Percentiles rank a stretch among this genome's conserved stretches.
Conservation (phyloP, 139 green algal species). For the Picochlorum sp. region DNA sequence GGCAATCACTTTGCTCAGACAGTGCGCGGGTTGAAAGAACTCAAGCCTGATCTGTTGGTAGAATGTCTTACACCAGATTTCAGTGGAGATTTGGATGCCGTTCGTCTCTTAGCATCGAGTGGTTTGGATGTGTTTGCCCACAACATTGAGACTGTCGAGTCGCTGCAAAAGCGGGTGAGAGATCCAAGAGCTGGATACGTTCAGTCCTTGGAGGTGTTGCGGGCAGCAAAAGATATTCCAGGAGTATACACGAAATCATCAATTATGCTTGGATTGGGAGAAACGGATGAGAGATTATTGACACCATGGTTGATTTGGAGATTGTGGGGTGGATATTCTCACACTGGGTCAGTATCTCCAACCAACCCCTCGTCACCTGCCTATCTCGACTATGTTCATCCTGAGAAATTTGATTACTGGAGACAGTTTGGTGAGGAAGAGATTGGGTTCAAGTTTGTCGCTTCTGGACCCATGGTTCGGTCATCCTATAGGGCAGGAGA, state of each 20-base stretch:
- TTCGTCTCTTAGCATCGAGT: slow-evolving; percentile 55
- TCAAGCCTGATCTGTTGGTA: slow-evolving; percentile 67
- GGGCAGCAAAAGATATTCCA: slow-evolving; percentile 55
- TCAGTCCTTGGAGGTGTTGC: slow-evolving; percentile 83
- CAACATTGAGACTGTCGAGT: slow-evolving; percentile 98
- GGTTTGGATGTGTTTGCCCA: slow-evolving; percentile 98
- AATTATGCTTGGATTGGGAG: slow-evolving; percentile 97
- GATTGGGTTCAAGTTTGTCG: slow-evolving; percentile 91
- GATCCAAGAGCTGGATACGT: slow-evolving; percentile 79
- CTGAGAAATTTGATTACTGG: slow-evolving; percentile 91
- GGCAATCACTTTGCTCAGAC: slow-evolving; percentile 74
- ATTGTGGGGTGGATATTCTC: slow-evolving; percentile 79
- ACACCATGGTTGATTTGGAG: slow-evolving; percentile 73
- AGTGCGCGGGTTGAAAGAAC: slow-evolving; percentile 46
- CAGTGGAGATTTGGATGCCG: slow-evolving; percentile 62
- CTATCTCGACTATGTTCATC: slow-evolving; percentile 83
- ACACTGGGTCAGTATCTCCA: slow-evolving; percentile 98
- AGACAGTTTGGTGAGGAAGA: slow-evolving; percentile 70
- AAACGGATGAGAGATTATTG: slow-evolving; percentile 79
- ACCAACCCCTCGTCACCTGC: slow-evolving; percentile 84
- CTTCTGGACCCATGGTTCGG: slow-evolving; percentile 86
- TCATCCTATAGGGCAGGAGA: slow-evolving; percentile 90
- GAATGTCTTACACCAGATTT: slow-evolving; percentile 94
- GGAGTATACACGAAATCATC: slow-evolving; percentile 83
- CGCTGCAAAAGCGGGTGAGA: slow-evolving; percentile 63